phyloP scores from a whole-genome alignment of 148 eudicot species.

The Silene latifolia region DNA sequence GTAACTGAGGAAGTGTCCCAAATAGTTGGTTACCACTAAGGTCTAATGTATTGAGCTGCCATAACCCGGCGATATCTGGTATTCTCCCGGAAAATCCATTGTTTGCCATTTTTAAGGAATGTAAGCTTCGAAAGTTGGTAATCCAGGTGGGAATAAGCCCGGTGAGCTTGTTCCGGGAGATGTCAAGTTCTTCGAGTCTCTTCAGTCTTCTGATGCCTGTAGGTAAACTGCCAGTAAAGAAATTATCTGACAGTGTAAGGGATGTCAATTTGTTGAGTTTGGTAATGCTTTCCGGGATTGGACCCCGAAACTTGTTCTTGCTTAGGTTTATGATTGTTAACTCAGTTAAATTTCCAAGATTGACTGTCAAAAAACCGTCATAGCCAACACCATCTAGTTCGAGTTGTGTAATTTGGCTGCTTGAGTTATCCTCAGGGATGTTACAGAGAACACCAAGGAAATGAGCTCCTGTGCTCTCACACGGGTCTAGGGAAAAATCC shows the following conservation, averaged over 20 bases:
- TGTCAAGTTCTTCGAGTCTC: conserved; percentile 42
- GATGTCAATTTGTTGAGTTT: conserved; percentile 43
- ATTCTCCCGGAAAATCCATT: conserved; percentile 53
- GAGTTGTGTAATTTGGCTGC: conserved; percentile 38
- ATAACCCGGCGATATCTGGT: conserved; percentile 48
- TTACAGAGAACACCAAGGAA: conserved; percentile 66
- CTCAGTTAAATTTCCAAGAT: conserved; percentile 57
- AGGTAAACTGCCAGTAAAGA: conserved; percentile 53
- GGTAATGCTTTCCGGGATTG: conserved; percentile 42
- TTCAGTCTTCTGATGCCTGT: conserved; percentile 32
- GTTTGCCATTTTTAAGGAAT: conserved; percentile 34
- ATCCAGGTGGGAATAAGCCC: conserved; percentile 48
- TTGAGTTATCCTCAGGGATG: conserved; percentile 43
- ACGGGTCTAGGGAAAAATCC: conserved; percentile 64
- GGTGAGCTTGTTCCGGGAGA: conserved; percentile 50
- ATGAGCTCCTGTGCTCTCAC: conserved; percentile 47
- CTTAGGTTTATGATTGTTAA: conserved; percentile 47
- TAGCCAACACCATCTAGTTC: conserved; percentile 58
- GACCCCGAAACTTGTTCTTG: conserved; percentile 64
- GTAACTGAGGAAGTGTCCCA: conserved; percentile 54
- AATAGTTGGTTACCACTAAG: conserved; percentile 48
- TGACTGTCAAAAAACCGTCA: conserved; percentile 55
- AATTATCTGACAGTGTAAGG: conserved; percentile 45
- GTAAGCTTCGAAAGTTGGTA: conserved; percentile 35
- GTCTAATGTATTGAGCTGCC: conserved; percentile 62